Conservation (phyloP, 805 yeast genomes). For the Kuraishia piskuri region DNA sequence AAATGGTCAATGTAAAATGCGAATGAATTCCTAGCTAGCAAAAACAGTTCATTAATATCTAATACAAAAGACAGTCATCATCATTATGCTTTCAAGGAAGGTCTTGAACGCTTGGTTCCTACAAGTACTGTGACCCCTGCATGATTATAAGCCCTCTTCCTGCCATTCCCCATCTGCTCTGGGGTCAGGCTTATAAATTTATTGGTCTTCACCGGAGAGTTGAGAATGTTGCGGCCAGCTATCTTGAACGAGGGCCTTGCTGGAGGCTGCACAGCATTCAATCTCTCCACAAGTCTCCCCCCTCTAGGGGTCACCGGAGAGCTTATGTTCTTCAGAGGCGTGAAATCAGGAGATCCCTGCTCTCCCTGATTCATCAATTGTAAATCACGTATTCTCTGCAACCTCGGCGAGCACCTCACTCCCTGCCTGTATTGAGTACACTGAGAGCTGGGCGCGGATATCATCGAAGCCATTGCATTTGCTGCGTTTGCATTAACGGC, state of each 20-base stretch:
- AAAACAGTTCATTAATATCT: too few relatives aligned
- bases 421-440: not conserved
- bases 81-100: not conserved
- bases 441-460: not conserved
- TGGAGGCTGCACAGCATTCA: not conserved
- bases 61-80: not conserved
- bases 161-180: not conserved
- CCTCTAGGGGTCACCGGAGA: not conserved
- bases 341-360: constrained; percentile 1
- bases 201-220: not conserved
- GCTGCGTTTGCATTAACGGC: not conserved
- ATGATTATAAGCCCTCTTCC: not conserved
- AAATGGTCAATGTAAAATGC: too few relatives aligned
- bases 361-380: not conserved
- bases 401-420: not conserved
- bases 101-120: not conserved
- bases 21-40: not conserved
- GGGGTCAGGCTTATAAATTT: not conserved
- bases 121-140: not conserved
- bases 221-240: not conserved
- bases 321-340: not conserved
- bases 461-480: not conserved
- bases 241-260: not conserved
- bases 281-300: not conserved
- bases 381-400: not conserved